Percentiles rank a stretch among this genome's conserved stretches.
Evolutionary conservation across 2,329 filamentous ascomycete species (phyloP).

Genomic region (Colletotrichum salicis): DNA sequence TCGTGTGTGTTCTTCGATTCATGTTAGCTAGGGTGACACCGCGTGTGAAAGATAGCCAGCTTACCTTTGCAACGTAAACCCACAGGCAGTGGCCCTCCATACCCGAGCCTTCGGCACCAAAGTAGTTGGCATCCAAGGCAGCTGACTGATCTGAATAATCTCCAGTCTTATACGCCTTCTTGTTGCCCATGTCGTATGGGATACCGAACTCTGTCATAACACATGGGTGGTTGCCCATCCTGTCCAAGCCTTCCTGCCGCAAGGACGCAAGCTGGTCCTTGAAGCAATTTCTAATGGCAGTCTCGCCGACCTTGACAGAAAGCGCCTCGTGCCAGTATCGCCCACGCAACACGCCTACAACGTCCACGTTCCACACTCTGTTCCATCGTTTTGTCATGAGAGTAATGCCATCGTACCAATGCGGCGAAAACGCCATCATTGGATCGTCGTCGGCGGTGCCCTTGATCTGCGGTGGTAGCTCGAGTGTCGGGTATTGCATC

Average conservation of each 20-base stretch:
- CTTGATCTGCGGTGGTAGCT: conserved; percentile 89
- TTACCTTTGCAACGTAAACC: conserved; percentile 81
- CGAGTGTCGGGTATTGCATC: conserved; percentile 90
- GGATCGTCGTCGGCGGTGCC: conserved; percentile 89
- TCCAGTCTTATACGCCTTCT: conserved; percentile 93
- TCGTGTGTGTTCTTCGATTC: conserved; percentile 78
- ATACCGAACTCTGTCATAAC: conserved; percentile 96
- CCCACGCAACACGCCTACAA: conserved; percentile 89
- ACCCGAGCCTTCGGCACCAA: conserved; percentile 83
- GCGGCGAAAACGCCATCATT: conserved; percentile 90
- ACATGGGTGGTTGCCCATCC: conserved; percentile 88
- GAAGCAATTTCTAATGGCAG: conserved; percentile 93
- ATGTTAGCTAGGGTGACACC: background rate
- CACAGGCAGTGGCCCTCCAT: conserved; percentile 90
- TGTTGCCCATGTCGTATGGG: conserved; percentile 98
- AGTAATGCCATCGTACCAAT: conserved; percentile 97
- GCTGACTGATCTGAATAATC: conserved; percentile 93
- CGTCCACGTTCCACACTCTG: conserved; percentile 94
- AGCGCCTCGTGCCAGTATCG: conserved; percentile 90
- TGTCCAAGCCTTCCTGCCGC: conserved; percentile 85
- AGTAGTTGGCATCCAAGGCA: conserved; percentile 96
- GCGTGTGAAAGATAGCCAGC: conserved; percentile 34
- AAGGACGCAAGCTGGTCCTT: conserved; percentile 87
- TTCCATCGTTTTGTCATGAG: conserved; percentile 99
- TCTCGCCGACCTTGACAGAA: conserved; percentile 91